Evolutionary conservation across 495 filamentous ascomycete species (phyloP).

Genomic region (Podospora conica): DNA sequence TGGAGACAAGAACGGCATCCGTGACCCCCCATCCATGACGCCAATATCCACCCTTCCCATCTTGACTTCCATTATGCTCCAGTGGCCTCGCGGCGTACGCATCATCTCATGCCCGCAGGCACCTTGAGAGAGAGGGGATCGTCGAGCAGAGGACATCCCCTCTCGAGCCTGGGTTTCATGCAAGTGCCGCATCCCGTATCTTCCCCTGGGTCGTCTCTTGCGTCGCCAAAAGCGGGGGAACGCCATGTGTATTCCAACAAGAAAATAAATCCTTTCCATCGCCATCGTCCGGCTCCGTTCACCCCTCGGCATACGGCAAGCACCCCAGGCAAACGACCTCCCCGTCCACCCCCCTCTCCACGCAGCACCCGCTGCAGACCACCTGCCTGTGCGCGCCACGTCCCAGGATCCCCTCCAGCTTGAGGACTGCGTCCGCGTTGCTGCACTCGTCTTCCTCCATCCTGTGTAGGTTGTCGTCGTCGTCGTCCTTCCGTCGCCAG

Average conservation of each 20-base stretch:
- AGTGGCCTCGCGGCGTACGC: neutral
- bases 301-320: slow-evolving; percentile 37
- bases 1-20: no score
- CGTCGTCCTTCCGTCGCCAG: slow-evolving; percentile 21
- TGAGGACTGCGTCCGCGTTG: neutral
- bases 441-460: neutral
- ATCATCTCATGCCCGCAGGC: neutral
- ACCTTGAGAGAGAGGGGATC: neutral
- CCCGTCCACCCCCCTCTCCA: slow-evolving; percentile 39
- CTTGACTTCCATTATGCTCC: neutral
- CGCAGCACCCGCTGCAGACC: slow-evolving; percentile 44
- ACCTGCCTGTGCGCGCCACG: slow-evolving; percentile 32
- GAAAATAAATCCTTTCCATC: neutral
- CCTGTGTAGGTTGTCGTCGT: neutral
- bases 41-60: neutral
- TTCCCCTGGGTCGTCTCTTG: no score
- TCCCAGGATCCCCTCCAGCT: neutral
- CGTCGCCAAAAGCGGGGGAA: no score
- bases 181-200: neutral
- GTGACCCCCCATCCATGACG: neutral
- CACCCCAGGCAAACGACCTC: slow-evolving; percentile 45
- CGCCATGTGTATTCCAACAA: neutral
- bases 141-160: no score
- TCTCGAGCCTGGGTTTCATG: neutral
- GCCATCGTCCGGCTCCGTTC: slow-evolving; percentile 1